A percentile compares a stretch with the other conserved stretches of the same genome.
These are phyloP conservation scores for Halteria grandinella DNA, from an alignment of 73 alveolate species.

Conservation along the genomic window DNA sequence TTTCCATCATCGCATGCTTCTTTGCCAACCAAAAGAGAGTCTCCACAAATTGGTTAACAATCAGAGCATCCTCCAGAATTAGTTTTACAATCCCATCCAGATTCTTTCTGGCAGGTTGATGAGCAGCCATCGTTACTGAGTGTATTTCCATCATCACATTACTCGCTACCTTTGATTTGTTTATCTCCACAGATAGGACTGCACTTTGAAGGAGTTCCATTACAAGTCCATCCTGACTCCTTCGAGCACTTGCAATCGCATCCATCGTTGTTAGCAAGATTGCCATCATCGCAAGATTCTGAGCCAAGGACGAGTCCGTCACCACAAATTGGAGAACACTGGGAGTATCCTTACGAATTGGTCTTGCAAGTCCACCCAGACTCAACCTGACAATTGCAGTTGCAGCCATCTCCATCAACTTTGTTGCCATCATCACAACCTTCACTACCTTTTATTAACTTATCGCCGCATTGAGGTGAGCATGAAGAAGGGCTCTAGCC, in stretches of 20 bases:
- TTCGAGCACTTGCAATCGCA: neutral
- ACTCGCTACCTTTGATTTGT: conserved; percentile 8
- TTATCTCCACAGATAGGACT: conserved; percentile 44
- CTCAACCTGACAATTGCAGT: conserved; percentile 30
- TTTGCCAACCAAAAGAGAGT: neutral
- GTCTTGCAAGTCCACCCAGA: conserved; percentile 30
- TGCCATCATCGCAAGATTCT: conserved; percentile 47
- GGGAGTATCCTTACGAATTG: neutral
- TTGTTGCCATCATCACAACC: conserved; percentile 72
- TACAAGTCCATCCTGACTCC: too few relatives aligned
- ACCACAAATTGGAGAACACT: conserved; percentile 4
- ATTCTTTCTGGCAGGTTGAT: conserved; percentile 54
- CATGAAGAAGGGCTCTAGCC: neutral
- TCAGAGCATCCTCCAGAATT: too few relatives aligned
- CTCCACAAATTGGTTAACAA: conserved; percentile 33
- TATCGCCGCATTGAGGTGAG: conserved; percentile 52
- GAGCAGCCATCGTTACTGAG: conserved; percentile 55
- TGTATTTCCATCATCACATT: conserved; percentile 40
- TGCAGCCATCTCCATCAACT: conserved; percentile 58
- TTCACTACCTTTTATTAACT: neutral
- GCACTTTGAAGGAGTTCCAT: conserved; percentile 21
- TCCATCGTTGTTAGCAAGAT: conserved; percentile 29
- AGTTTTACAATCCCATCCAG: conserved; percentile 33
- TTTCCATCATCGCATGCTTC: conserved; percentile 52
- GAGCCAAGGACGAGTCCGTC: too few relatives aligned